These are phyloP conservation scores for Komagataea norvegica DNA, from an alignment of 1,139 yeast species.

Conservation along the genomic window DNA sequence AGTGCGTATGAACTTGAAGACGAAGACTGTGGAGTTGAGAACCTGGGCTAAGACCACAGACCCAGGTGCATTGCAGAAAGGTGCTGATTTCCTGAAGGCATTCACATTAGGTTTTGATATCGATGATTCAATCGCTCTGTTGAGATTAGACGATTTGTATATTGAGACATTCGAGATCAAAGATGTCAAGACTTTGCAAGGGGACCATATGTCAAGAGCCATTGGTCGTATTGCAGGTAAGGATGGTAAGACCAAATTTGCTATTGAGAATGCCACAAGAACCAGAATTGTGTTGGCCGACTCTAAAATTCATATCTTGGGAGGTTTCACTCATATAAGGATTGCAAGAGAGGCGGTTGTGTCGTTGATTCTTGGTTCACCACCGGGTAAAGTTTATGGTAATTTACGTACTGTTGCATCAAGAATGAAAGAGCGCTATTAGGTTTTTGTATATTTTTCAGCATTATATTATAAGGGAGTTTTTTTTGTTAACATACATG, in stretches of 20 bases:
- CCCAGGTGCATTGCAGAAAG: slow-evolving; percentile 93
- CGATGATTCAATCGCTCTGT: slow-evolving; percentile 92
- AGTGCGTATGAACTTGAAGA: slow-evolving; percentile 88
- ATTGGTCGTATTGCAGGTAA: slow-evolving; percentile 99
- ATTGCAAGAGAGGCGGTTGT: slow-evolving; percentile 98
- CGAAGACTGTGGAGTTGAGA: slow-evolving; percentile 80
- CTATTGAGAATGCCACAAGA: slow-evolving; percentile 96
- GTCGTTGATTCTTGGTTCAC: slow-evolving; percentile 90
- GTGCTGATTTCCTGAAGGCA: slow-evolving; percentile 93
- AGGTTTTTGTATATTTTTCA: slow-evolving; percentile 4
- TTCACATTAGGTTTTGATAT: slow-evolving; percentile 94
- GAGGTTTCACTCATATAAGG: slow-evolving; percentile 94
- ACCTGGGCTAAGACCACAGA: slow-evolving; percentile 82
- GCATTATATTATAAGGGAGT: slow-evolving; percentile 1
- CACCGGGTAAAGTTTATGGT: slow-evolving; percentile 98
- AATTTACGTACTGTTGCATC: slow-evolving; percentile 95
- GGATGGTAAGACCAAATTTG: slow-evolving; percentile 97
- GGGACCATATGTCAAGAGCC: slow-evolving; percentile 96
- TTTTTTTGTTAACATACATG: background rate
- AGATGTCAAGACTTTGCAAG: slow-evolving; percentile 91
- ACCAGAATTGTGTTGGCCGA: slow-evolving; percentile 97
- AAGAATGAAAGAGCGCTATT: slow-evolving; percentile 93
- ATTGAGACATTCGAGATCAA: slow-evolving; percentile 95
- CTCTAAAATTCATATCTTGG: slow-evolving; percentile 90
- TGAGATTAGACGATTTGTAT: slow-evolving; percentile 91